Evolutionary conservation across 2,329 filamentous ascomycete genomes (phyloP).

Genomic region (Zymoseptoria passerinii): DNA sequence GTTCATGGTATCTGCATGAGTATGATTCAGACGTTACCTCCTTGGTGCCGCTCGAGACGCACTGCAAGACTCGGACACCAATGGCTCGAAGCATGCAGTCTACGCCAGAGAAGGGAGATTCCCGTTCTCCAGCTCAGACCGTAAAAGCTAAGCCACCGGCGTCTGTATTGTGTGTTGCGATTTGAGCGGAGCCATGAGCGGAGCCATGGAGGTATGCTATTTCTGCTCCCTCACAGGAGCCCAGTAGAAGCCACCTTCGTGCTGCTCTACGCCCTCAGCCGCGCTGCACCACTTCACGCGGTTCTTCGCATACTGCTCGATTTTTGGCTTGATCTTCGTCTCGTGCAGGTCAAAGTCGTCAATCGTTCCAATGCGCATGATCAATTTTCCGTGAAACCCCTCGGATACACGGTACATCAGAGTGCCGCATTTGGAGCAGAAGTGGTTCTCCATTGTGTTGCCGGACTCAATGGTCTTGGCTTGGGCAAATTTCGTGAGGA

Average conservation of each 20-base stretch:
- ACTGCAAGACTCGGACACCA: no score
- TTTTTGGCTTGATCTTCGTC: constrained; percentile 44
- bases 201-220: no score
- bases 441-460: constrained; percentile 52
- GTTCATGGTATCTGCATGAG: neutral
- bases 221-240: neutral
- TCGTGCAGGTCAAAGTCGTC: constrained; percentile 53
- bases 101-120: no score
- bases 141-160: no score
- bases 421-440: constrained; percentile 52
- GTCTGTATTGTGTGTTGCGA: no score
- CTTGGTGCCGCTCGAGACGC: no score
- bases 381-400: constrained; percentile 37
- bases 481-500: constrained; percentile 42
- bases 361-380: constrained; percentile 51
- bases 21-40: neutral
- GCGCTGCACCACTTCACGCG: constrained; percentile 30
- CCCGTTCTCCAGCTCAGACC: no score
- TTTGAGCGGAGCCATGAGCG: no score
- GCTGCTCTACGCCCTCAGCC: constrained; percentile 1
- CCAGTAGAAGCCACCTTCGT: neutral
- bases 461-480: constrained; percentile 40
- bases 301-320: constrained; percentile 46
- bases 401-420: constrained; percentile 50
- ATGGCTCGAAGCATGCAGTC: no score